These are phyloP conservation scores for Exophiala spinifera DNA, from an alignment of 2,329 filamentous ascomycete species.

Conservation along the genomic window DNA sequence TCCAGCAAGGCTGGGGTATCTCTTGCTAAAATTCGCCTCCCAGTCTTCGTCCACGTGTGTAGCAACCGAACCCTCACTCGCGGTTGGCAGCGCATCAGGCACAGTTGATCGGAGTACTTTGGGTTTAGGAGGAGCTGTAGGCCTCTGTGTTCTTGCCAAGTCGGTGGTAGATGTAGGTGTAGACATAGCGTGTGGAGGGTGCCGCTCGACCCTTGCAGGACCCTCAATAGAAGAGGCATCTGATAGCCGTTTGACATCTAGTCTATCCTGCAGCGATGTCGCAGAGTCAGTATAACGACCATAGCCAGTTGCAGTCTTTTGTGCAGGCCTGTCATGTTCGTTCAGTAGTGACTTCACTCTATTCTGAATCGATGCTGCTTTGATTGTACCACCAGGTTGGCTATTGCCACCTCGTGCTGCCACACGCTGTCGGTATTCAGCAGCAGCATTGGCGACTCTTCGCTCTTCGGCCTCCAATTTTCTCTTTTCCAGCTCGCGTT, in stretches of 20 bases:
- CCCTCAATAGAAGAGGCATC: neutral
- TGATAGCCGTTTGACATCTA: conserved; percentile 35
- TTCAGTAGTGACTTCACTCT: conserved; percentile 81
- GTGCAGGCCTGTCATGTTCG: conserved; percentile 65
- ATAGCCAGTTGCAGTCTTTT: conserved; percentile 81
- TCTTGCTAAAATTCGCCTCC: conserved; percentile 72
- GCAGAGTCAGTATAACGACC: conserved; percentile 71
- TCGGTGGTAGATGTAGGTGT: conserved; percentile 23
- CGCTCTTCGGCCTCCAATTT: conserved; percentile 83
- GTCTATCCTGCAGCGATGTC: conserved; percentile 29
- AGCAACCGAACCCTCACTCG: conserved; percentile 27
- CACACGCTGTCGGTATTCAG: conserved; percentile 77
- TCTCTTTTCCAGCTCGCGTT: conserved; percentile 80
- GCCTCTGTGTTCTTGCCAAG: conserved; percentile 34
- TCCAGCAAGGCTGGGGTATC: conserved; percentile 79
- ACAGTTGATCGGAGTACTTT: conserved; percentile 54
- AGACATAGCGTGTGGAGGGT: conserved; percentile 5
- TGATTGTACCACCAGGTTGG: conserved; percentile 48
- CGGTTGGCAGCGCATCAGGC: conserved; percentile 30
- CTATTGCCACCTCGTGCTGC: conserved; percentile 54
- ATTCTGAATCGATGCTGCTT: conserved; percentile 84
- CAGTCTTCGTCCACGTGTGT: conserved; percentile 53
- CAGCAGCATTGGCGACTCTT: conserved; percentile 81
- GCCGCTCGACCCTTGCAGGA: neutral
- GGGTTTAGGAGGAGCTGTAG: conserved; percentile 59